Base-by-base conservation (phyloP, 225 moss, liverwort and hornwort genomes). In the Antitrichia curtipendula region DNA sequence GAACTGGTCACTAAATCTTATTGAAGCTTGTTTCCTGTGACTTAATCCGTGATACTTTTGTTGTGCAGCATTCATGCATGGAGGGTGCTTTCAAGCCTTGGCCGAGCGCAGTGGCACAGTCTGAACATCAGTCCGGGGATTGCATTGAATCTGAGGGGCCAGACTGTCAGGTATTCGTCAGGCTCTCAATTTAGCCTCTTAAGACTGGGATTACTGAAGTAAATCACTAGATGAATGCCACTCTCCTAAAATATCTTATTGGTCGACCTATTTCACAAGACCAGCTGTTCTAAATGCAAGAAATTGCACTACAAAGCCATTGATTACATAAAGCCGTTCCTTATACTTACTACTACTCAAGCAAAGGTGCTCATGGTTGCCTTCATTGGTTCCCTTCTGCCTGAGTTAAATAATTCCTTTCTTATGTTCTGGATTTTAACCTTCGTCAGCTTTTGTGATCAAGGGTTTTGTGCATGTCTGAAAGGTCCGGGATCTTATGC, bases 21-120 rank as follows among this genome's bases (percentile, higher is more conserved):
- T 79, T 32, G 14, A 47, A 28, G 56, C 15, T 78, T 85, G 50
- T 82, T 74, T 69, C 53, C 45, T 84, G 29, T 47, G 60, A 45
- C 89, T 89, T 61, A 82, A 58, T 61, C 40, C 13, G 62, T 75
- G 34, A 17, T 12, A 10, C 63, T 64, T 84, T 52, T 70, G 53
- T 87, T 70, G 17, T 87, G 91, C 91, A 95, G 95, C 93, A 94
- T 90, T 90, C 94, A 34, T 91, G 92, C 60, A 95, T 95, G 95
- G 95, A 95, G 74, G 95, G 95, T 87, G 91, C 95, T 86, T 95
- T 94, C 78, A 91, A 29, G 85, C 95, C 95, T 82, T 95, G 95
- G 95, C 84, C 90, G 29, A 86, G 79, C 61, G 58, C 85, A 52
- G 45, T 5, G 66, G 43, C 89, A 78, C 84, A 76, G 83, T 60